Evolutionary conservation across 495 filamentous ascomycete species (phyloP).

Genomic region (Neurospora tetraspora): DNA sequence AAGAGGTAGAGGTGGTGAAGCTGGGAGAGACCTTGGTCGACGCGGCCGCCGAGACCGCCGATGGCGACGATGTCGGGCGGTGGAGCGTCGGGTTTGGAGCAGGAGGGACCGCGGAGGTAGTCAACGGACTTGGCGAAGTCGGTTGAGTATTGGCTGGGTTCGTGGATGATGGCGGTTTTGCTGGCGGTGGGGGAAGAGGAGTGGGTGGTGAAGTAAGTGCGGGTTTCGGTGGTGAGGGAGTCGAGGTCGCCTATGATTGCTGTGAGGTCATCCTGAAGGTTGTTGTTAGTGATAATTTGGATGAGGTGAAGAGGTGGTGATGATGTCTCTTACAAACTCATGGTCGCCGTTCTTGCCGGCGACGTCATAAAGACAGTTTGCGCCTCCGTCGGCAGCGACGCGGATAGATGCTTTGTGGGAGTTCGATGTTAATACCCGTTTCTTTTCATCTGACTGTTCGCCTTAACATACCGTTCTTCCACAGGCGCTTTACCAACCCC

Average conservation of each 20-base stretch:
- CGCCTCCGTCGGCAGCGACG: slow-evolving; percentile 84
- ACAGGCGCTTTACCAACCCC: slow-evolving; percentile 38
- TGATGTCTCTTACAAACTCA: no score
- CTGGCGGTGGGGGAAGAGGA: slow-evolving; percentile 26
- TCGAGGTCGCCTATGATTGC: slow-evolving; percentile 83
- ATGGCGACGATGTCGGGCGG: slow-evolving; percentile 51
- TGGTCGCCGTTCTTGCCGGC: slow-evolving; percentile 14
- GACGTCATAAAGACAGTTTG: slow-evolving; percentile 65
- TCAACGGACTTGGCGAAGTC: slow-evolving; percentile 57
- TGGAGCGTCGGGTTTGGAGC: slow-evolving; percentile 3
- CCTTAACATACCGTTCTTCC: slow-evolving; percentile 44
- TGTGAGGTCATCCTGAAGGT: slow-evolving; percentile 47
- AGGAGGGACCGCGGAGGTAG: slow-evolving; percentile 21
- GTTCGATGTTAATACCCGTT: not conserved
- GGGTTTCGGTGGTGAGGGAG: slow-evolving; percentile 53
- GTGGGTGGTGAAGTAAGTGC: slow-evolving; percentile 52
- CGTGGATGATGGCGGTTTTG: slow-evolving; percentile 43
- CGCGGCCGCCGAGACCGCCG: slow-evolving; percentile 79
- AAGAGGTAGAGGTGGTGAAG: slow-evolving; percentile 68
- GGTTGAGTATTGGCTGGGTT: slow-evolving; percentile 74
- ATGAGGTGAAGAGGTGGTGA: no score
- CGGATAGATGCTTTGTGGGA: slow-evolving; percentile 38
- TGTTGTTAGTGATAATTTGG: no score
- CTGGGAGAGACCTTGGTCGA: slow-evolving; percentile 85
- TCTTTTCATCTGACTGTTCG: not conserved